Base-by-base conservation (phyloP, 2,329 filamentous ascomycete genomes). In the Cryphonectria naterciae region DNA sequence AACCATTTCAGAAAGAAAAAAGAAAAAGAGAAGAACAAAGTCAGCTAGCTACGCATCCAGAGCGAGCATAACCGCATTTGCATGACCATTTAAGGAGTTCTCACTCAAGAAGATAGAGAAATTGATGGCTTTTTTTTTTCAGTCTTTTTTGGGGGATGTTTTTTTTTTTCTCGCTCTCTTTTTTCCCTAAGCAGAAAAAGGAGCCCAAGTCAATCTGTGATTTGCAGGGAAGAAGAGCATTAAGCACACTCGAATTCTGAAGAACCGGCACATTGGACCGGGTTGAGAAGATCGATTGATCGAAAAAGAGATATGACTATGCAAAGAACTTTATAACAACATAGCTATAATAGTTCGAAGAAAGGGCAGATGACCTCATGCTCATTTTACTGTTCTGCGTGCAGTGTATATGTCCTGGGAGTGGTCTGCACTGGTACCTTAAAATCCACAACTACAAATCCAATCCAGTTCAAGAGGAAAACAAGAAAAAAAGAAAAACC, bases 21-120 rank as follows among this genome's bases (percentile, higher is more conserved):
- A 32, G 32, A 32, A 32, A 32, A 2, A 32, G 32, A 32, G 32
- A 8, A 49, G 28, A 43, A 6, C 35, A n/a, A 58, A 43, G 35
- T 32, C 54, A 52, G 43, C 61, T 35, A 67, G 54, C 68, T 37
- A 64, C 39, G 43, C 25, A 19, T 22, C 19, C 39, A 70, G 22
- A 49, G 64, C 70, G 43, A 72, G 65, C 60, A 65, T 60, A 41
- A 41, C 65, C 43, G 35, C n/a, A 69, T 65, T 65, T 35, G 32
- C 19, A 15, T 32, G 35, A 58, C 41, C 68, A 65, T 60, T 32
- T 35, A 60, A 7, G 65, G 46, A 46, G 65, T 39, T 25, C 28
- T 60, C 19, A 49, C 46, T n/a, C 60, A 67, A 25, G 37, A 67
- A 46, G 61, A 67, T 60, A 67, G 52, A 67, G 37, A 61, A 46